Conservation (phyloP, 2,329 filamentous ascomycete genomes). For the Botrytis deweyae region DNA sequence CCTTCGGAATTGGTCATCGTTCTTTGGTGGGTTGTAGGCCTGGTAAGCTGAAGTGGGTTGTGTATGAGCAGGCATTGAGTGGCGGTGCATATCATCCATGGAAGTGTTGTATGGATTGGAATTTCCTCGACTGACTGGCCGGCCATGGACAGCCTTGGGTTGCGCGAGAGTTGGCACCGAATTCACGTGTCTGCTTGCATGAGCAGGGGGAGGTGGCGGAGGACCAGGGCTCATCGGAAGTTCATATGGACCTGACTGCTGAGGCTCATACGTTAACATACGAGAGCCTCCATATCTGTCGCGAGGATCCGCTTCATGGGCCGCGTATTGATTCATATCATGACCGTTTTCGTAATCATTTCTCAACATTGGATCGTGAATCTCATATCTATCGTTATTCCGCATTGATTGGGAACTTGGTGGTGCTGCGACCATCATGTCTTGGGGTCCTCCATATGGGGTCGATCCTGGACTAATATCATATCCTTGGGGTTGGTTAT, state of each 20-base stretch:
- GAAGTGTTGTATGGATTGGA: slow-evolving; percentile 30
- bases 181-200: slow-evolving; percentile 34
- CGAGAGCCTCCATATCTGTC: slow-evolving; percentile 30
- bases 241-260: slow-evolving; percentile 34
- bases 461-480: slow-evolving; percentile 28
- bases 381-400: slow-evolving; percentile 32
- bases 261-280: slow-evolving; percentile 35
- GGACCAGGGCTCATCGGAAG: slow-evolving; percentile 39
- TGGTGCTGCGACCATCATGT: slow-evolving; percentile 19
- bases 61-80: slow-evolving; percentile 33
- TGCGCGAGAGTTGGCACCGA: slow-evolving; percentile 26
- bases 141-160: slow-evolving; percentile 10
- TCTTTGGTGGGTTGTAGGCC: slow-evolving; percentile 33
- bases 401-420: slow-evolving; percentile 28
- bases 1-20: slow-evolving; percentile 32
- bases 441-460: slow-evolving; percentile 29
- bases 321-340: slow-evolving; percentile 17
- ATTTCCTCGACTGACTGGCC: slow-evolving; percentile 19
- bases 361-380: slow-evolving; percentile 32
- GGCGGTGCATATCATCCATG: slow-evolving; percentile 30
- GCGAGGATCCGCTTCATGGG: slow-evolving; percentile 24
- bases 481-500: slow-evolving; percentile 30
- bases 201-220: slow-evolving; percentile 39
- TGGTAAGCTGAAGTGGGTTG: slow-evolving; percentile 34
- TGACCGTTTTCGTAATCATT: slow-evolving; percentile 33